Percentiles rank a stretch among this genome's conserved stretches.
phyloP scores from a whole-genome alignment of 2,329 filamentous ascomycete species.

The Cytospora paraplurivora region DNA sequence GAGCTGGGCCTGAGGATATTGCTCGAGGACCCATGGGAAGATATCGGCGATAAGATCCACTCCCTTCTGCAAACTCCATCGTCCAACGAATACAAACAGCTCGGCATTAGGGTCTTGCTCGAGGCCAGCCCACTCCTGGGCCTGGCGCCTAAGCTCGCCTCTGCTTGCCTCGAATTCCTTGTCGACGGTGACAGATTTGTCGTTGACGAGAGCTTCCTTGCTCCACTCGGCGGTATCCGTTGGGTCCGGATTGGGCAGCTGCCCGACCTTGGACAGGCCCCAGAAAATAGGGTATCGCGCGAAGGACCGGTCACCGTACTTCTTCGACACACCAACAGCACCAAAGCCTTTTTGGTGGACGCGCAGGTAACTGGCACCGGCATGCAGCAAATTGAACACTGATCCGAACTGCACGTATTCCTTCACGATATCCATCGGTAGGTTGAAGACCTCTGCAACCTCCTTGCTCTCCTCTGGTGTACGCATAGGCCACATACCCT shows the following conservation, averaged over 20 bases:
- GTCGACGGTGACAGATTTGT: conserved; percentile 55
- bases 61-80: conserved; percentile 71
- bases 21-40: conserved; percentile 61
- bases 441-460: conserved; percentile 64
- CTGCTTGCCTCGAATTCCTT: conserved; percentile 55
- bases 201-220: conserved; percentile 43
- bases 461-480: conserved; percentile 61
- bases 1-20: conserved; percentile 59
- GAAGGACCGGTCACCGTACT: conserved; percentile 67
- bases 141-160: conserved; percentile 58
- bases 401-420: conserved; percentile 68
- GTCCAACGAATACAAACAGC: conserved; percentile 68
- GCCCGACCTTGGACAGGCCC: conserved; percentile 65
- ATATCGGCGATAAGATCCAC: conserved; percentile 67
- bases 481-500: conserved; percentile 68
- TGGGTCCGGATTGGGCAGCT: conserved; percentile 66
- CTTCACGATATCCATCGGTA: conserved; percentile 55
- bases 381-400: conserved; percentile 69
- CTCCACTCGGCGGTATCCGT: conserved; percentile 64
- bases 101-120: conserved; percentile 63
- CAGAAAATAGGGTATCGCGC: conserved; percentile 70
- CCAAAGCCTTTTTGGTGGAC: conserved; percentile 69
- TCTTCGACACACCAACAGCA: conserved; percentile 68
- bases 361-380: conserved; percentile 66
- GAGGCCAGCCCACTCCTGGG: conserved; percentile 69